Conservation (phyloP, 352 stramenopile species). For the Globisporangium splendens region DNA sequence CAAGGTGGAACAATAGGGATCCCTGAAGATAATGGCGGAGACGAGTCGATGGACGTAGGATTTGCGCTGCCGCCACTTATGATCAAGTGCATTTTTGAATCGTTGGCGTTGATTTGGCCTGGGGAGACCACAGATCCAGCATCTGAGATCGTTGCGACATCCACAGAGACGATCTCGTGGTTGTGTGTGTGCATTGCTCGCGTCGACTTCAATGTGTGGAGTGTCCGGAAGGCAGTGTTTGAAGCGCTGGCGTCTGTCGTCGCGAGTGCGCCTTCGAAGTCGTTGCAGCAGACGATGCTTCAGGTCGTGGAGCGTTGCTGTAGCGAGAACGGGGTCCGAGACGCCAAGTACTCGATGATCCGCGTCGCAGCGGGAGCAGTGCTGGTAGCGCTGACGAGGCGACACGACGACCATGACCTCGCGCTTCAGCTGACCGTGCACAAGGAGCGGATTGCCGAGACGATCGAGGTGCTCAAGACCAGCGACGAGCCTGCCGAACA, state of each 20-base stretch:
- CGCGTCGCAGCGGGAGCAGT: constrained; percentile 52
- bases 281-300: constrained; percentile 27
- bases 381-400: constrained; percentile 41
- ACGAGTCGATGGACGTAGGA: constrained; percentile 2
- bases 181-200: constrained; percentile 35
- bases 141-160: constrained; percentile 1
- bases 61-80: constrained; percentile 49
- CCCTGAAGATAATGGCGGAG: background rate
- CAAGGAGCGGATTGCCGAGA: constrained; percentile 35
- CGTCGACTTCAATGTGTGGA: constrained; percentile 56
- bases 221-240: constrained; percentile 59
- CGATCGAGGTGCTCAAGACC: constrained; percentile 36
- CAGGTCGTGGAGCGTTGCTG: constrained; percentile 42
- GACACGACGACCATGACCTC: constrained; percentile 27
- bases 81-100: constrained; percentile 73
- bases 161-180: constrained; percentile 42
- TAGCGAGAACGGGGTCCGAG: constrained; percentile 47
- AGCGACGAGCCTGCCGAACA: constrained; percentile 67
- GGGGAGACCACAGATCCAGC: background rate
- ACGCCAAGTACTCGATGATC: constrained; percentile 72
- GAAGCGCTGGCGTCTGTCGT: constrained; percentile 32
- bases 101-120: constrained; percentile 46
- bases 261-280: constrained; percentile 17
- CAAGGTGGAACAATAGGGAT: background rate
- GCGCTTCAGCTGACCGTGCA: constrained; percentile 45